Percentiles rank a stretch among this genome's conserved stretches.
Conservation (phyloP, 148 eudicot genomes). For the Silene latifolia region DNA sequence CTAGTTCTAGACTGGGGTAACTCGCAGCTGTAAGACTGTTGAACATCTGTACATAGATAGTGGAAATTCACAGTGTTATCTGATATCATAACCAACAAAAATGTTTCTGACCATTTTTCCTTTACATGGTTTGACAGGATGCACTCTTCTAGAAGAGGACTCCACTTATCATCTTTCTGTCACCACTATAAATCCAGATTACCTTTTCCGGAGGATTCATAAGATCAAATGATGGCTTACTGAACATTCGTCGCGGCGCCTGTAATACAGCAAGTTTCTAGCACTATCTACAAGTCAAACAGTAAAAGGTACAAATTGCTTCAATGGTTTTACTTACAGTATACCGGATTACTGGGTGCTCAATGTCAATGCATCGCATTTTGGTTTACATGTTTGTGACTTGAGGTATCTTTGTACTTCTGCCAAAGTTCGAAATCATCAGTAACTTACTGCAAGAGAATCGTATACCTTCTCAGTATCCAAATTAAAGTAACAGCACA, state of each 20-base stretch:
- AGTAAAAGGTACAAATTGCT: not conserved
- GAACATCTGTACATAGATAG: too few relatives aligned
- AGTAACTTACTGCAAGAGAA: slow-evolving; percentile 54
- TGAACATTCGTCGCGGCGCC: slow-evolving; percentile 21
- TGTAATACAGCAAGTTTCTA: not conserved
- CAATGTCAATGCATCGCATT: slow-evolving; percentile 27
- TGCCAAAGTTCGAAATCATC: slow-evolving; percentile 63
- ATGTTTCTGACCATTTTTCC: slow-evolving; percentile 35
- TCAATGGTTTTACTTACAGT: slow-evolving; percentile 22
- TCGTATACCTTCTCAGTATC: slow-evolving; percentile 4
- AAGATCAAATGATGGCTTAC: slow-evolving; percentile 14
- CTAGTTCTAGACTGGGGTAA: too few relatives aligned
- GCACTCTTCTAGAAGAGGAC: slow-evolving; percentile 31
- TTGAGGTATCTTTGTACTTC: slow-evolving; percentile 55
- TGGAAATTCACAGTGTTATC: too few relatives aligned
- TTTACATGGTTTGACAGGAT: slow-evolving; percentile 25
- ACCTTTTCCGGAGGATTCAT: slow-evolving; percentile 30
- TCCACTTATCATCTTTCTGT: slow-evolving; percentile 25
- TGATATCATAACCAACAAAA: slow-evolving; percentile 30
- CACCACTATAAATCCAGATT: slow-evolving; percentile 31
- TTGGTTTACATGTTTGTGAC: slow-evolving; percentile 33
- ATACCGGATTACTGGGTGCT: slow-evolving; percentile 10
- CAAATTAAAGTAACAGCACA: not conserved
- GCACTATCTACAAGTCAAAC: slow-evolving; percentile 3
- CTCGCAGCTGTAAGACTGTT: too few relatives aligned